Conservation (phyloP, 306 rosid genomes). For the Pyrus communis region DNA sequence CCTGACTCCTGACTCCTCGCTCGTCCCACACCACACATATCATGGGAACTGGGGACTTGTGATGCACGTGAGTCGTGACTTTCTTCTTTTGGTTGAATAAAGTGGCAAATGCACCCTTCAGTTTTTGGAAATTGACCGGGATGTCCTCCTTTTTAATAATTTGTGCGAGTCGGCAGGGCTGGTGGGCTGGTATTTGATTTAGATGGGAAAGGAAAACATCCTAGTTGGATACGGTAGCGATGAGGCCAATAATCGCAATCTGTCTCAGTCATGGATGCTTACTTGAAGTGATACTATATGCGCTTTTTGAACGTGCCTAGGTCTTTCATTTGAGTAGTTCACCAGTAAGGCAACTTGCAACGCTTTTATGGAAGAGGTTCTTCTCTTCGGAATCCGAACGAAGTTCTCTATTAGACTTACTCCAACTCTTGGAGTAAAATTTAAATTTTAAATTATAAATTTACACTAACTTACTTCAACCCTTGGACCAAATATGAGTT, state of each 20-base stretch:
- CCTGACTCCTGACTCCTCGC: slow-evolving; percentile 1
- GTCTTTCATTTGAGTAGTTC: too few relatives aligned
- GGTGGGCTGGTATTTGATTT: background rate
- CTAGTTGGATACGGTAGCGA: background rate
- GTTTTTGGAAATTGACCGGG: background rate
- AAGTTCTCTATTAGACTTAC: too few relatives aligned
- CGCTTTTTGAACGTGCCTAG: too few relatives aligned
- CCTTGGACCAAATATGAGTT: too few relatives aligned
- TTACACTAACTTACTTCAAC: too few relatives aligned
- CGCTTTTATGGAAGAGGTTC: too few relatives aligned
- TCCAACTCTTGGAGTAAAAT: too few relatives aligned
- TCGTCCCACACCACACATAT: slow-evolving; percentile 17
- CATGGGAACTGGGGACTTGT: background rate
- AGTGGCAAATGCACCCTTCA: background rate
- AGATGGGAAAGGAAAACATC: background rate
- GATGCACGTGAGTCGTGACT: slow-evolving; percentile 18
- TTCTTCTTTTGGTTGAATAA: background rate
- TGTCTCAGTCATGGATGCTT: background rate
- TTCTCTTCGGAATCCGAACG: too few relatives aligned
- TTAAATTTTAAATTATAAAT: too few relatives aligned
- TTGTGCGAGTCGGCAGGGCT: background rate
- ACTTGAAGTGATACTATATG: background rate
- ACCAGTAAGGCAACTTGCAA: too few relatives aligned
- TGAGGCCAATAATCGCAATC: too few relatives aligned
- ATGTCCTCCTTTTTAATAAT: background rate